phyloP scores from a whole-genome alignment of 2,329 filamentous ascomycete species.

The Penicillium fuscoglaucum region DNA sequence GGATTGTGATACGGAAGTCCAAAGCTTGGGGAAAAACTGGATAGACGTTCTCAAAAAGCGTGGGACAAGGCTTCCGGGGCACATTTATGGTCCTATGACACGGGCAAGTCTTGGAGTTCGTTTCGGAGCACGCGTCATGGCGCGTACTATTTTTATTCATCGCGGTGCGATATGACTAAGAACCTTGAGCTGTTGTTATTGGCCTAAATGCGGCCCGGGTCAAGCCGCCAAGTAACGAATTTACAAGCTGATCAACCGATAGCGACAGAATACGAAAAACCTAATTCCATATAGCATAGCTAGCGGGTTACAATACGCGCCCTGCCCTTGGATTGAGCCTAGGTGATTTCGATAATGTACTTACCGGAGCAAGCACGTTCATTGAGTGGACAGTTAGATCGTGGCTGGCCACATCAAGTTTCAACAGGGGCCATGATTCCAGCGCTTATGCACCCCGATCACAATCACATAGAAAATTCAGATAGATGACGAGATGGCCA shows the following conservation, averaged over 20 bases:
- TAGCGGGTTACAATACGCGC: neutral
- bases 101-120: neutral
- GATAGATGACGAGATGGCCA: neutral
- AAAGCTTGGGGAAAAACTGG: neutral
- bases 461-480: neutral
- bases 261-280: neutral
- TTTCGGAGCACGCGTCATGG: neutral
- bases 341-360: neutral
- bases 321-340: neutral
- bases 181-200: neutral
- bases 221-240: neutral
- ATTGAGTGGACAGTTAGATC: neutral
- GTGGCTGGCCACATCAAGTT: neutral
- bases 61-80: neutral
- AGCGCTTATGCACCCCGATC: neutral
- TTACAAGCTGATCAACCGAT: neutral
- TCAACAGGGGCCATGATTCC: neutral
- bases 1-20: constrained; percentile 6
- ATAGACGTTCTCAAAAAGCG: neutral
- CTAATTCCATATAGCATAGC: neutral
- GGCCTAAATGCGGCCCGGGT: neutral
- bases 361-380: neutral
- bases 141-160: neutral
- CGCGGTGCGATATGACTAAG: neutral
- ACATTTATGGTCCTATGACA: neutral